Base-by-base conservation (phyloP, 257 asterid genomes). In the Solanum tacnaense region DNA sequence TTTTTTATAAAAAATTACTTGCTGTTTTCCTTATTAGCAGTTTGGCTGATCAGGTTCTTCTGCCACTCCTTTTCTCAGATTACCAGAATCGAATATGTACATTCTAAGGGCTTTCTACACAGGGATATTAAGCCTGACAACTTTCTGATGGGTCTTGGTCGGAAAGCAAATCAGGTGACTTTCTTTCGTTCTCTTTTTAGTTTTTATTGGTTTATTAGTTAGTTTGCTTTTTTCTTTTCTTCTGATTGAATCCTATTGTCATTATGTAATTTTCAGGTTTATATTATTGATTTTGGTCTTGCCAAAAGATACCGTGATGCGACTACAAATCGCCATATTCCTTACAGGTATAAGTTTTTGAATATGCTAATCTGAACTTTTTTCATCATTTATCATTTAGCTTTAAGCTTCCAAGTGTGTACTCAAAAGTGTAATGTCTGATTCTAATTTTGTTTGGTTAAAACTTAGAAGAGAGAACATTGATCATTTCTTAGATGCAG, bases 141-240 rank as follows among this genome's bases (percentile, higher is more conserved):
- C 94, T 96, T 96, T 91, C 95, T 96, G 58, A 96, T 96, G 99
- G 99, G 99, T 84, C 98, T 96, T 90, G 99, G 98, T 88, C 96
- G 99, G 89, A 96, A 95, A 92, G 98, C 99, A 23, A 96, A 94
- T 91, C 99, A 96, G 98, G 99, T 96, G 86, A 34, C 46, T 60
- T 76, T 52, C 58, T 20, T 88, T 41, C 16, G 27, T 20, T 25
- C 35, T 62, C 84, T 36, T 41, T 56, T 65, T 65, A 25, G 34
- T 65, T 65, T n/a, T 20, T 88, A 88, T 88, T 72, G 88, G 31
- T 85, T 83, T 84, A 16, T 81, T 38, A 23, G n/a, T 75, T 25
- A 79, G 35, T 29, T 27, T 41, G 76, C 60, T 60, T 85, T 52
- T n/a, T 81, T 31, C 70, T 75, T 67, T 83, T 89, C 20, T 35